Base-by-base conservation (phyloP, 2,329 filamentous ascomycete genomes). In the Cytospora piceicola region DNA sequence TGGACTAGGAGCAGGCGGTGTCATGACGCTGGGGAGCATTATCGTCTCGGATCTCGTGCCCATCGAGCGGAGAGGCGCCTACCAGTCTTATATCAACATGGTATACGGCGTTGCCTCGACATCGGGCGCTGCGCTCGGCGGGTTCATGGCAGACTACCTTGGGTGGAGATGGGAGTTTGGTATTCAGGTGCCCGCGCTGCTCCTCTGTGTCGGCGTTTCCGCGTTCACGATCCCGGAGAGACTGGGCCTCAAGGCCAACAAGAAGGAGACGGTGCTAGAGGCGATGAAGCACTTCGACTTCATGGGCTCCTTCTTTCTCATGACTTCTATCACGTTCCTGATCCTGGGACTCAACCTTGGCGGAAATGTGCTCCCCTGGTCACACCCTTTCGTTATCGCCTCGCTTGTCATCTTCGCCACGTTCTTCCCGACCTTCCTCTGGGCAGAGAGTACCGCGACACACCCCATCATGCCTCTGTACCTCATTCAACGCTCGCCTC, bases 91-190 rank as follows among this genome's bases (percentile, higher is more conserved):
- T 69, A 84, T 91, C 71, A 90, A 91, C 73, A 80, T 90, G 55
- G 81, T 85, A 58, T 91, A 84, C 70, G 89, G 89, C 2, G 66
- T 81, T n/a, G 84, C 80, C 0, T 80, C 83, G 2, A 81, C 84
- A 8, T 77, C 87, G 2, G 90, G 90, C 3, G 90, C 89, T 1
- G 89, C 89, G 0, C 80, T 90, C 8, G 90, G 90, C 17, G 90
- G 90, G 1, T 81, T 87, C 61, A 85, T 93, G 72, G 89, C 88
- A 29, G 90, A 93, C 72, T 81, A 79, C 39, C 75, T 93, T 1
- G 90, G 90, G 34, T 93, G 90, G 90, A 80, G 90, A 52, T 90
- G 88, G 87, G 88, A 89, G 64, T 92, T 89, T 72, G 85, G 85
- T 61, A 75, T 89, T 9, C 87, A 90, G 74, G 78, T 89, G 4